A percentile compares a stretch with the other conserved stretches of the same genome.
Evolutionary conservation across 768 basidiomycete species (phyloP).

Genomic region (Hebeloma cylindrosporum): DNA sequence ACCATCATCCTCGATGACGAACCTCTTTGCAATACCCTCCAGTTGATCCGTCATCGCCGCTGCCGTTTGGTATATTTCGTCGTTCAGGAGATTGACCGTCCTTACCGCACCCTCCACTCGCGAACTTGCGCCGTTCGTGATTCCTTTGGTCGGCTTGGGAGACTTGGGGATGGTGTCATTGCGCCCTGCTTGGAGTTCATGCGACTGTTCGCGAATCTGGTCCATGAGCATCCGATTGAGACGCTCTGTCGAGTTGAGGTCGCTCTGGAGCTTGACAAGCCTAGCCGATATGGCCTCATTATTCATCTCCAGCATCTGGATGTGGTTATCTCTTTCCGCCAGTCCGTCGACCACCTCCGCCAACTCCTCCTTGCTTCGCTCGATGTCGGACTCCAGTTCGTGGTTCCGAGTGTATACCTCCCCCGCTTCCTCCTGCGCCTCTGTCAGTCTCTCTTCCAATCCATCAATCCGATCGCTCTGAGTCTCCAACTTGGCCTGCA

Average conservation of each 20-base stretch:
- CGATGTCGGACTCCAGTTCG: conserved; percentile 12
- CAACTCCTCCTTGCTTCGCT: conserved; percentile 7
- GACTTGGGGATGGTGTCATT: conserved; percentile 11
- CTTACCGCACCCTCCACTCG: conserved; percentile 23
- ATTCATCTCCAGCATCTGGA: conserved; percentile 22
- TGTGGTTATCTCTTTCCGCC: conserved; percentile 18
- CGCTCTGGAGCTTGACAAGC: no score
- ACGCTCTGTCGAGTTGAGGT: conserved; percentile 24
- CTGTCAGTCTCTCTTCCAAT: conserved; percentile 5
- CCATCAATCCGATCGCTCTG: neutral
- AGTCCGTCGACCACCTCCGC: conserved; percentile 7
- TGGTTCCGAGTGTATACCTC: conserved; percentile 3
- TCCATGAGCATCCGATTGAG: conserved; percentile 35
- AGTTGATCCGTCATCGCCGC: conserved; percentile 41
- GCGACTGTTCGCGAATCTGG: conserved; percentile 33
- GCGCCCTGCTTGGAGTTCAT: conserved; percentile 24
- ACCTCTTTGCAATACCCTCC: conserved; percentile 28
- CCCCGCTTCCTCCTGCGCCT: conserved; percentile 8
- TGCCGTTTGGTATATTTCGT: conserved; percentile 40
- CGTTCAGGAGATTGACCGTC: conserved; percentile 33
- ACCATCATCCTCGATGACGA: conserved; percentile 20
- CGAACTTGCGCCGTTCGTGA: conserved; percentile 9
- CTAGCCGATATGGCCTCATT: conserved; percentile 20
- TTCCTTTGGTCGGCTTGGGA: conserved; percentile 1
- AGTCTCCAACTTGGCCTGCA: neutral